phyloP scores from a whole-genome alignment of 805 yeast genomes.

The Saturnispora quitensis region DNA sequence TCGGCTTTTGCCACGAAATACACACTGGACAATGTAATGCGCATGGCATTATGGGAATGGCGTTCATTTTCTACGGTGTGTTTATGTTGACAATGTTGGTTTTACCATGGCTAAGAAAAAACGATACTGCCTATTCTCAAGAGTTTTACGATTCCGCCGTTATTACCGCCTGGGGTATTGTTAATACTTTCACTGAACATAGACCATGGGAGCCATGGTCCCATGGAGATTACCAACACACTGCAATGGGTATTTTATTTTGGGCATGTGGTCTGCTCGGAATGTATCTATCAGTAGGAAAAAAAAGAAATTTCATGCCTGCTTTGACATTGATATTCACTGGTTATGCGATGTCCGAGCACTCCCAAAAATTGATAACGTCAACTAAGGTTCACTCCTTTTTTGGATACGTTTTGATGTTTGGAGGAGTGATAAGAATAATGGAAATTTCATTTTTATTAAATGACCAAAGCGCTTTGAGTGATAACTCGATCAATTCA shows the following conservation, averaged over 20 bases:
- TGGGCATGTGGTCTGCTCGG: constrained; percentile 93
- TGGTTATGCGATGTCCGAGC: constrained; percentile 93
- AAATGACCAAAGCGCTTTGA: constrained; percentile 40
- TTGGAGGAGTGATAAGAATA: constrained; percentile 68
- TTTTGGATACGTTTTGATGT: constrained; percentile 74
- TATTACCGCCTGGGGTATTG: constrained; percentile 85
- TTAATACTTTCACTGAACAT: constrained; percentile 94
- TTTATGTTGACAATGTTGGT: constrained; percentile 56
- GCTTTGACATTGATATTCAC: constrained; percentile 76
- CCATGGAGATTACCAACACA: constrained; percentile 91
- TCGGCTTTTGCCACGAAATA: constrained; percentile 77
- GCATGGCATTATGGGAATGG: constrained; percentile 93
- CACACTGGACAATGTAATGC: constrained; percentile 95
- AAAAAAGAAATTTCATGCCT: constrained; percentile 68
- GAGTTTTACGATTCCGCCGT: constrained; percentile 77
- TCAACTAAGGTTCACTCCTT: constrained; percentile 83
- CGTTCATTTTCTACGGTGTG: constrained; percentile 75
- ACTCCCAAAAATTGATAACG: constrained; percentile 62
- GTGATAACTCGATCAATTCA: constrained; percentile 42
- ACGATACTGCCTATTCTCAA: constrained; percentile 49
- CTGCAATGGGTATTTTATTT: constrained; percentile 95
- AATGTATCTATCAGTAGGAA: constrained; percentile 59
- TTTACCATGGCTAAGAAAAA: constrained; percentile 63
- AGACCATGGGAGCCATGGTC: constrained; percentile 86
- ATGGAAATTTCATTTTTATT: constrained; percentile 75